Evolutionary conservation across 305 asterid genomes (phyloP).

Genomic region (Fraxinus nigra): DNA sequence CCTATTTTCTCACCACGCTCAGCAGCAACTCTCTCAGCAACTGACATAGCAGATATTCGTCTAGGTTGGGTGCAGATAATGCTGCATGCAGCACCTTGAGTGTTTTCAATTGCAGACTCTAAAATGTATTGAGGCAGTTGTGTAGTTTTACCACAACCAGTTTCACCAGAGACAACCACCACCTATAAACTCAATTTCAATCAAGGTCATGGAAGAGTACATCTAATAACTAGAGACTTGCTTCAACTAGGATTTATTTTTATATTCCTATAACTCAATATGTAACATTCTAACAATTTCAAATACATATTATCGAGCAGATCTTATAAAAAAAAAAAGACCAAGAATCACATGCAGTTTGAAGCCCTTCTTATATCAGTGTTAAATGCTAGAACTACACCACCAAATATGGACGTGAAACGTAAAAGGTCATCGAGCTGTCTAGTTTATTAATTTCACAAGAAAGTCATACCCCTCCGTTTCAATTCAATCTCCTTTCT

Average conservation of each 20-base stretch:
- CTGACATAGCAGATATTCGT: constrained; percentile 91
- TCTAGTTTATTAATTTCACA: not conserved
- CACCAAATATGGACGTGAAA: not conserved
- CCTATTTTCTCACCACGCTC: constrained; percentile 92
- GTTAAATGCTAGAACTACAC: not conserved
- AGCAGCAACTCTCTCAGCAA: constrained; percentile 91
- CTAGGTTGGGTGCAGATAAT: constrained; percentile 95
- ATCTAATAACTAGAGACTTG: constrained; percentile 14
- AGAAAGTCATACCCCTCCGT: not conserved
- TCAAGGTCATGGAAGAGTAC: constrained; percentile 7
- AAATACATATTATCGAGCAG: not conserved
- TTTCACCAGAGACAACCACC: constrained; percentile 90
- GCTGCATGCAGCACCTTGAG: constrained; percentile 73
- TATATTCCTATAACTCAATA: not conserved
- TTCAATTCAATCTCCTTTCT: not conserved
- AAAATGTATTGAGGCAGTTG: constrained; percentile 90
- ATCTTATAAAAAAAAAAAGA: not conserved
- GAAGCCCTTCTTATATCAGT: not conserved
- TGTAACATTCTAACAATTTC: constrained; percentile 1
- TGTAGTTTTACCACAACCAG: constrained; percentile 95
- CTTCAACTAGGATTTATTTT: not conserved
- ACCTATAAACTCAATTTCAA: constrained; percentile 50
- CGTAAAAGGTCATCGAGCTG: not conserved
- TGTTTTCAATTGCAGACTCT: constrained; percentile 79
- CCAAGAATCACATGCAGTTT: constrained; percentile 1